These are phyloP conservation scores for Ogataea degrootiae DNA, from an alignment of 805 yeast genomes.

Conservation along the genomic window DNA sequence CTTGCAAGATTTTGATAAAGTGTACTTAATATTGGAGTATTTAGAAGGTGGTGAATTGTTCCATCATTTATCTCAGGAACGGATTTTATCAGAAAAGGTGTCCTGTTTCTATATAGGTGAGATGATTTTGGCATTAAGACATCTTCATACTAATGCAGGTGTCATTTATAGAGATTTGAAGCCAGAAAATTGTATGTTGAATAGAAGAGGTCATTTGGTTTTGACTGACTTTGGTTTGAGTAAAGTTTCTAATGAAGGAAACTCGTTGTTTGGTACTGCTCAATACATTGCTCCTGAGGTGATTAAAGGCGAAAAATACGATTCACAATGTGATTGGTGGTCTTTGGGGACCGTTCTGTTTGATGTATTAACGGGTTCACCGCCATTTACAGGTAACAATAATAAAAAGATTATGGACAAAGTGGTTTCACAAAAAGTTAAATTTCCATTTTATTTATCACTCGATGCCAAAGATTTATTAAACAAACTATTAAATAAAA, in stretches of 20 bases:
- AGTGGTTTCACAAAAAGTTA: slow-evolving; percentile 60
- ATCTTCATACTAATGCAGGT: slow-evolving; percentile 66
- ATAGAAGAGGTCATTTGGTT: slow-evolving; percentile 72
- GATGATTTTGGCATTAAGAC: slow-evolving; percentile 69
- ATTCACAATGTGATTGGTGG: slow-evolving; percentile 86
- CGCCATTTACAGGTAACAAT: slow-evolving; percentile 84
- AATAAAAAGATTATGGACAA: slow-evolving; percentile 73
- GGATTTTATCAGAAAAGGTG: slow-evolving; percentile 52
- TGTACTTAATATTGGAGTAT: slow-evolving; percentile 73
- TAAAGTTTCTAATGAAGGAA: slow-evolving; percentile 43
- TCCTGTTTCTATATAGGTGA: slow-evolving; percentile 80
- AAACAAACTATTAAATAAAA: slow-evolving; percentile 59
- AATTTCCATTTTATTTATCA: slow-evolving; percentile 70
- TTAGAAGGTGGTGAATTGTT: slow-evolving; percentile 87
- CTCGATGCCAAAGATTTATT: slow-evolving; percentile 77
- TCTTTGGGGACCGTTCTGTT: slow-evolving; percentile 77
- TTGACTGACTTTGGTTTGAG: slow-evolving; percentile 84
- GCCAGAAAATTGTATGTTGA: slow-evolving; percentile 84
- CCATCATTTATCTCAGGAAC: slow-evolving; percentile 49
- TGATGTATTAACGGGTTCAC: slow-evolving; percentile 79
- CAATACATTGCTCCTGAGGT: slow-evolving; percentile 92
- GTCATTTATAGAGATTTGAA: slow-evolving; percentile 84
- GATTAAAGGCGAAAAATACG: slow-evolving; percentile 70
- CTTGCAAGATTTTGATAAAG: slow-evolving; percentile 71
- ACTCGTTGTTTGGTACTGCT: slow-evolving; percentile 68